These are phyloP conservation scores for Talaromyces stipitatus DNA, from an alignment of 495 filamentous ascomycete genomes.

Conservation along the genomic window DNA sequence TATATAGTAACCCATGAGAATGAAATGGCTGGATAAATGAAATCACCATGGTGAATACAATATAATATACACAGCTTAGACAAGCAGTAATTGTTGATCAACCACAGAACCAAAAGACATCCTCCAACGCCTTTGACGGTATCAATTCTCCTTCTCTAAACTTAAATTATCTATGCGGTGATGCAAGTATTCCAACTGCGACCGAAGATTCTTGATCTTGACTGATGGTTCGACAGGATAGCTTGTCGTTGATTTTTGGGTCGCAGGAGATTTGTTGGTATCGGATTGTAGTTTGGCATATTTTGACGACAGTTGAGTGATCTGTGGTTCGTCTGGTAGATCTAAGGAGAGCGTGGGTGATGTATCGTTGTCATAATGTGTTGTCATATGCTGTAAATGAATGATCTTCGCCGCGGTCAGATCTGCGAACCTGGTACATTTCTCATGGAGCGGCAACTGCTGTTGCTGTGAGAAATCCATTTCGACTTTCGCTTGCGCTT, in stretches of 20 bases:
- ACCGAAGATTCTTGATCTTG: background rate
- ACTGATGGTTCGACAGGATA: background rate
- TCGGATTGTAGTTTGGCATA: background rate
- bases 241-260: background rate
- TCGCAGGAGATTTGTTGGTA: background rate
- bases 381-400: background rate
- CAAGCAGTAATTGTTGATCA: background rate
- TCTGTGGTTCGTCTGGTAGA: background rate
- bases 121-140: background rate
- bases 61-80: background rate
- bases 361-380: background rate
- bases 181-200: constrained; percentile 1
- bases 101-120: background rate
- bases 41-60: background rate
- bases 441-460: constrained; percentile 23
- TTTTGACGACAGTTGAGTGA: background rate
- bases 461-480: constrained; percentile 5
- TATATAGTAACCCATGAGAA: background rate
- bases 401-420: constrained; percentile 13
- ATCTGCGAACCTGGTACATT: constrained; percentile 27
- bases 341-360: background rate
- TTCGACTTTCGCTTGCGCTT: constrained; percentile 14
- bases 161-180: background rate
- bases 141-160: background rate
- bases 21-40: constrained; percentile 1